phyloP scores from a whole-genome alignment of 2,329 filamentous ascomycete genomes.

The Colletotrichum sojae region DNA sequence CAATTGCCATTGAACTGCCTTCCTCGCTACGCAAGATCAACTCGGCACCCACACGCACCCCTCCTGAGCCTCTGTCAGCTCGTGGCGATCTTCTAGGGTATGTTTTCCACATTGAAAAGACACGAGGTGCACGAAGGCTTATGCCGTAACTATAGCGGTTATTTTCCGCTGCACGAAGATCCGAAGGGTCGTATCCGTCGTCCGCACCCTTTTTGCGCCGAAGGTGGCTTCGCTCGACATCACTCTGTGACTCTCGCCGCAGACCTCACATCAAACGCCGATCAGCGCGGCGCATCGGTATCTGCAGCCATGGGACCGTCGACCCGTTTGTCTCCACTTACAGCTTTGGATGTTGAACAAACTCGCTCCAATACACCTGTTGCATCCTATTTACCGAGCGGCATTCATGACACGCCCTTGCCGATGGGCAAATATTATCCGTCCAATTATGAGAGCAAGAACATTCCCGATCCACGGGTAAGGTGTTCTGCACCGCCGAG shows the following conservation, averaged over 20 bases:
- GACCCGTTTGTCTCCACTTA: constrained; percentile 23
- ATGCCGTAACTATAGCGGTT: constrained; percentile 59
- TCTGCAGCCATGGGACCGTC: constrained; percentile 40
- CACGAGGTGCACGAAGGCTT: background rate
- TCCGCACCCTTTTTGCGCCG: constrained; percentile 66
- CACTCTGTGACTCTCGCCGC: constrained; percentile 52
- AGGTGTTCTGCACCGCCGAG: constrained; percentile 19
- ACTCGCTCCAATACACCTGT: constrained; percentile 59
- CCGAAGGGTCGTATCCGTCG: constrained; percentile 61
- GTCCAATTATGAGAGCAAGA: constrained; percentile 69
- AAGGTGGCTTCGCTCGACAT: constrained; percentile 55
- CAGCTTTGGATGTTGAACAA: constrained; percentile 45
- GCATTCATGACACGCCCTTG: constrained; percentile 61
- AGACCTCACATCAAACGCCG: constrained; percentile 42
- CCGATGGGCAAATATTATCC: constrained; percentile 76
- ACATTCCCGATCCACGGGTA: constrained; percentile 42
- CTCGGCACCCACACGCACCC: constrained; percentile 57
- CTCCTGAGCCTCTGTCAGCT: constrained; percentile 67
- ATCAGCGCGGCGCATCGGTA: constrained; percentile 13
- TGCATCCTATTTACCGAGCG: constrained; percentile 66
- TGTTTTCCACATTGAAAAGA: constrained; percentile 44
- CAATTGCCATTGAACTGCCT: constrained; percentile 69
- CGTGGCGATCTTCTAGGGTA: constrained; percentile 73
- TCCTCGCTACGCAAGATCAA: constrained; percentile 54
- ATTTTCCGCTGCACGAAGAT: constrained; percentile 74